Percentiles rank a stretch among this genome's conserved stretches.
Evolutionary conservation across 495 filamentous ascomycete genomes (phyloP).

Genomic region (Penicillium desertorum): DNA sequence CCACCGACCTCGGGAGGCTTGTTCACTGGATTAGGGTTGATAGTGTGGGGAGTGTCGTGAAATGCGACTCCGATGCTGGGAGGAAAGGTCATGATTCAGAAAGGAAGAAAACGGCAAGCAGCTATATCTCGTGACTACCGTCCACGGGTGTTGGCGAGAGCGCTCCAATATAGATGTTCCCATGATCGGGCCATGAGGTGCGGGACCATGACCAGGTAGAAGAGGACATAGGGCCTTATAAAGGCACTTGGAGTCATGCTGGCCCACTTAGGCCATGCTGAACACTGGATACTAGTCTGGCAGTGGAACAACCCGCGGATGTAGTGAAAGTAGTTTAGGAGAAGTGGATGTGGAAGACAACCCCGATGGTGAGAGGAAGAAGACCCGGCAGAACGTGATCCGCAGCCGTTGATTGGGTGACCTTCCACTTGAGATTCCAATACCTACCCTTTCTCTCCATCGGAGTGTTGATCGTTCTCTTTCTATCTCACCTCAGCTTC

Average conservation of each 20-base stretch:
- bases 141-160: background rate
- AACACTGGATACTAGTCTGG: background rate
- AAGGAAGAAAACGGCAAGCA: background rate
- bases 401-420: constrained; percentile 31
- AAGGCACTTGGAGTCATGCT: background rate
- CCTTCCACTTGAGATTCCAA: constrained; percentile 22
- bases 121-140: constrained; percentile 1
- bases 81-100: background rate
- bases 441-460: constrained; percentile 2
- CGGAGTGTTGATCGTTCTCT: constrained; percentile 10
- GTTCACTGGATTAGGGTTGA: background rate
- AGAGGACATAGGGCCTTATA: background rate
- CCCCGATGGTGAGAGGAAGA: background rate
- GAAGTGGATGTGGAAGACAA: background rate
- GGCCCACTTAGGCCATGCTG: background rate
- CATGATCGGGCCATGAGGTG: constrained; percentile 29
- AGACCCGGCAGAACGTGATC: constrained; percentile 30
- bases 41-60: background rate
- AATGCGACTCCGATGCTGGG: background rate
- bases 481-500: constrained; percentile 12
- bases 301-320: background rate
- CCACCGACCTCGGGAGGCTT: background rate
- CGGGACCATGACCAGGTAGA: constrained; percentile 21
- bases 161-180: constrained; percentile 6
- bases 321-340: background rate